These are phyloP conservation scores for Vigna nakashimae DNA, from an alignment of 306 rosid species.

Conservation along the genomic window DNA sequence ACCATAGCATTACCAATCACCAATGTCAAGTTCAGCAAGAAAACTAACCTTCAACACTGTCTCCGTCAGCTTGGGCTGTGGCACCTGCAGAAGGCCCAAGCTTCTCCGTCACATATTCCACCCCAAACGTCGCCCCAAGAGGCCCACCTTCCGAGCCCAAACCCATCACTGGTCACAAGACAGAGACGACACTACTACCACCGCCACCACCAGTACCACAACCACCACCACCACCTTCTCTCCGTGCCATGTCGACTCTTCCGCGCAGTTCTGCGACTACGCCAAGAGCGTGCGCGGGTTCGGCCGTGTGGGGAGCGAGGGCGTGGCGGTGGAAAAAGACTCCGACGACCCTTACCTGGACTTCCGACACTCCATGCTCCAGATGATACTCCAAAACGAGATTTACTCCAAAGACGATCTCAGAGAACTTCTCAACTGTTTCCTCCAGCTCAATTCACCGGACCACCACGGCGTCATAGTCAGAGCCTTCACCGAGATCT, in stretches of 20 bases:
- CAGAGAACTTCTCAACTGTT: slow-evolving; percentile 76
- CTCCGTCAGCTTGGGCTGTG: slow-evolving; percentile 69
- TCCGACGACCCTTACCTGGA: slow-evolving; percentile 92
- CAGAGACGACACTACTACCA: slow-evolving; percentile 40
- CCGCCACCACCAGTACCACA: slow-evolving; percentile 16
- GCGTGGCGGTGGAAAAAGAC: slow-evolving; percentile 92
- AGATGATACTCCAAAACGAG: slow-evolving; percentile 92
- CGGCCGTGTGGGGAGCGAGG: slow-evolving; percentile 75
- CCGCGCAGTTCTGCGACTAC: slow-evolving; percentile 34
- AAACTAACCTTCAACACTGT: slow-evolving; percentile 59
- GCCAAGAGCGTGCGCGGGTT: slow-evolving; percentile 50
- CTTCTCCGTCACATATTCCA: slow-evolving; percentile 58
- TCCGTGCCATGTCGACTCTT: slow-evolving; percentile 45
- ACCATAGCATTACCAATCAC: neutral
- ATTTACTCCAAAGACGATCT: slow-evolving; percentile 83
- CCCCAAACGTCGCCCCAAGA: slow-evolving; percentile 58
- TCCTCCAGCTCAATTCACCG: slow-evolving; percentile 81
- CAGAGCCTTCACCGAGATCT: slow-evolving; percentile 88
- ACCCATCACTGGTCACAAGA: slow-evolving; percentile 5
- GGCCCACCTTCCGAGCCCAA: slow-evolving; percentile 30
- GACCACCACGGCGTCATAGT: slow-evolving; percentile 78
- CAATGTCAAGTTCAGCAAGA: slow-evolving; percentile 63
- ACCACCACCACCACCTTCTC: slow-evolving; percentile 47
- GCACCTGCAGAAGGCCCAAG: slow-evolving; percentile 71
- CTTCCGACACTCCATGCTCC: slow-evolving; percentile 87